These are phyloP conservation scores for Arthrobotrys sinensis DNA, from an alignment of 2,329 filamentous ascomycete genomes.

Conservation along the genomic window DNA sequence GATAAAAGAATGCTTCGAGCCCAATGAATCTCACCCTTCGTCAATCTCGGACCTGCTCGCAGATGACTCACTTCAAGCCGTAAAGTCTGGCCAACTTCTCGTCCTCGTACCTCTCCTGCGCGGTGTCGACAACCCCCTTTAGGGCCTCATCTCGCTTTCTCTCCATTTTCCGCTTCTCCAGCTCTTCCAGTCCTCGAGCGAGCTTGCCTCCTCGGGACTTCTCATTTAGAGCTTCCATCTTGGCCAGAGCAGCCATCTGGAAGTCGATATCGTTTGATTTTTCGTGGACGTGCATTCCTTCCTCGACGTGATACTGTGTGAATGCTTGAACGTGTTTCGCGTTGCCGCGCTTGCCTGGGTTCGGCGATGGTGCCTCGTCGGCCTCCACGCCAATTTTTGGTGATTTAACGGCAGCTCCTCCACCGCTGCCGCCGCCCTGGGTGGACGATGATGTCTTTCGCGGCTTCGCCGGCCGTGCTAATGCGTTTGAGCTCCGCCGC, in stretches of 20 bases:
- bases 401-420: conserved; percentile 41
- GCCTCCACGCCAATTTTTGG: conserved; percentile 48
- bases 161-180: conserved; percentile 57
- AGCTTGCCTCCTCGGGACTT: conserved; percentile 52
- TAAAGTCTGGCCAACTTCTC: conserved; percentile 58
- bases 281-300: conserved; percentile 56
- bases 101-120: conserved; percentile 60
- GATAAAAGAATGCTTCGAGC: conserved; percentile 47
- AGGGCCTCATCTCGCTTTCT: conserved; percentile 54
- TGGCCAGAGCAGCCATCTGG: conserved; percentile 55
- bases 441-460: conserved; percentile 57
- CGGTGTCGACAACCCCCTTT: conserved; percentile 55
- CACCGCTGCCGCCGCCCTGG: conserved; percentile 36
- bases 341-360: conserved; percentile 30
- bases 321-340: conserved; percentile 51
- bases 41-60: conserved; percentile 46
- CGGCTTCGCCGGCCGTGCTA: conserved; percentile 50
- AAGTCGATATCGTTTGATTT: conserved; percentile 53
- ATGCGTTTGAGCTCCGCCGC: conserved; percentile 57
- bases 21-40: conserved; percentile 58
- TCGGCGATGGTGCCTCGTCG: conserved; percentile 21
- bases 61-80: conserved; percentile 59
- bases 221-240: conserved; percentile 41
- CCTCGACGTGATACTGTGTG: conserved; percentile 56
- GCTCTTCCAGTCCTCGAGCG: conserved; percentile 53